Percentiles rank a stretch among this genome's conserved stretches.
These are phyloP conservation scores for Macrolepiota fuliginosa DNA, from an alignment of 768 basidiomycete species.

Conservation along the genomic window DNA sequence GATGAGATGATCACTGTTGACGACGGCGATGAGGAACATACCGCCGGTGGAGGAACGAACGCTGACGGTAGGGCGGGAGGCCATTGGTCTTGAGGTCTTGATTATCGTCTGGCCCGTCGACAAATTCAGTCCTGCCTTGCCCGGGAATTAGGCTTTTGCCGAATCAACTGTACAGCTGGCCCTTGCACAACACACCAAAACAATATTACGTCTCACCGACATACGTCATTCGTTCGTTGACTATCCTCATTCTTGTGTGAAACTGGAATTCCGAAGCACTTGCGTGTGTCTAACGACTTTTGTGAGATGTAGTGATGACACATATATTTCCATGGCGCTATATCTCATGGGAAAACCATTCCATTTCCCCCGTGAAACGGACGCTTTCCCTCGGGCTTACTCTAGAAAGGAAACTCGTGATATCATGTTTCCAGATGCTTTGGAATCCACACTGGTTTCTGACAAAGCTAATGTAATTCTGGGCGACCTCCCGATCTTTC, in stretches of 20 bases:
- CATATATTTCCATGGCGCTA: too few relatives aligned
- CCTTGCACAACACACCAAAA: neutral
- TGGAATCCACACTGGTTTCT: neutral
- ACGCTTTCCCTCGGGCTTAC: too few relatives aligned
- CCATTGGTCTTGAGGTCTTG: conserved; percentile 66
- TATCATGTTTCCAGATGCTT: neutral
- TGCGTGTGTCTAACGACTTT: too few relatives aligned
- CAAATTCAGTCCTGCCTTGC: conserved; percentile 19
- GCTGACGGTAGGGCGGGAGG: conserved; percentile 89
- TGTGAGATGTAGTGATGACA: too few relatives aligned
- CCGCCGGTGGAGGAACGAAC: conserved; percentile 78
- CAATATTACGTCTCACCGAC: neutral
- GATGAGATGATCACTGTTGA: conserved; percentile 15
- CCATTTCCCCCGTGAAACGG: too few relatives aligned
- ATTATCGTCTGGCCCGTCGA: conserved; percentile 25
- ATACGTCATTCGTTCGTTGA: neutral
- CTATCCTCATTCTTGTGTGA: neutral
- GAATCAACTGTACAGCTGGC: conserved; percentile 35
- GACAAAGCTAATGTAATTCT: neutral
- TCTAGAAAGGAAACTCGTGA: neutral
- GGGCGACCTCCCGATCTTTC: neutral
- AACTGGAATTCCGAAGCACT: too few relatives aligned
- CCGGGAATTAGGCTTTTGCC: conserved; percentile 39
- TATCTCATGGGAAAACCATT: too few relatives aligned
- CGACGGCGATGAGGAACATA: conserved; percentile 27